These are phyloP conservation scores for Epichloe coenophiala DNA, from an alignment of 2,329 filamentous ascomycete species.

Conservation along the genomic window DNA sequence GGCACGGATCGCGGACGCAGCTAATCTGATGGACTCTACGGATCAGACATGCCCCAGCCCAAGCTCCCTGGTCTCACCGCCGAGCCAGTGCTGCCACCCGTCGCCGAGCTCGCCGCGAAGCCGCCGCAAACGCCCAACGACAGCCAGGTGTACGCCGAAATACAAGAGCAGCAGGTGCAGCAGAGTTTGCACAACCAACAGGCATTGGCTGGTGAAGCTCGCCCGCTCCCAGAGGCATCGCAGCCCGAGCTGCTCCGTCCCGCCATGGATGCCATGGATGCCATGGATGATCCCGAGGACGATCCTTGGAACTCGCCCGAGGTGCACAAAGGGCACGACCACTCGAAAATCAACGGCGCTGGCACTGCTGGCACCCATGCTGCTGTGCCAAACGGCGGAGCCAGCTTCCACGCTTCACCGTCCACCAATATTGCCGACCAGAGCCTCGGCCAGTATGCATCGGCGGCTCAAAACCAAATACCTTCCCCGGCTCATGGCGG, in stretches of 20 bases:
- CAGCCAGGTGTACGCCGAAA: conserved; percentile 12
- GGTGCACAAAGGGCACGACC: conserved; percentile 57
- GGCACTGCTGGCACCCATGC: conserved; percentile 8
- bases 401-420: conserved; percentile 16
- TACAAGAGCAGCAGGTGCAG: conserved; percentile 9
- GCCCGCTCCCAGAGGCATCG: conserved; percentile 2
- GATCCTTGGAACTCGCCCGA: conserved; percentile 89
- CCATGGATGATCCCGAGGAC: conserved; percentile 56
- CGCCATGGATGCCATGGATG: conserved; percentile 11
- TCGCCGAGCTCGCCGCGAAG: conserved; percentile 44
- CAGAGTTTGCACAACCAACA: conserved; percentile 5
- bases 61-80: conserved; percentile 45
- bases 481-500: conserved; percentile 11
- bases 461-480: conserved; percentile 6
- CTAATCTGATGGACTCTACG: conserved; percentile 13
- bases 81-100: conserved; percentile 32
- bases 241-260: conserved; percentile 20
- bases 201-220: neutral
- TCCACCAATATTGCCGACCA: conserved; percentile 21
- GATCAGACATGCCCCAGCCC: conserved; percentile 51
- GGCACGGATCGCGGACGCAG: conserved; percentile 13
- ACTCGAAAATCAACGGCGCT: conserved; percentile 27
- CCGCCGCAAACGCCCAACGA: conserved; percentile 40
- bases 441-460: conserved; percentile 20
- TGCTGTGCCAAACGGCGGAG: conserved; percentile 20